Conservation (phyloP, 441 rosid genomes). For the Jatropha multifida region DNA sequence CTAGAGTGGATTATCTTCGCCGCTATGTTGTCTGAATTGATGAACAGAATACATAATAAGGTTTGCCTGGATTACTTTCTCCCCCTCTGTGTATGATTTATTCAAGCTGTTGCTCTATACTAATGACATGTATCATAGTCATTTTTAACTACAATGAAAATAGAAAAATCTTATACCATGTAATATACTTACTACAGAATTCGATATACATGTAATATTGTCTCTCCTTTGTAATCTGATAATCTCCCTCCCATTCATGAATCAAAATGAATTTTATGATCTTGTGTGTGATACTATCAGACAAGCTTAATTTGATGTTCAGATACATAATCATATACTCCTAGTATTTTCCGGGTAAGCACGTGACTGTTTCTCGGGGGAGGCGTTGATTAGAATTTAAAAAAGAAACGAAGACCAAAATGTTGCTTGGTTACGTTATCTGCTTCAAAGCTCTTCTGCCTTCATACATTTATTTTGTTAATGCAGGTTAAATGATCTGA, state of each 20-base stretch:
- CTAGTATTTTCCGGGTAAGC: no score
- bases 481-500: neutral
- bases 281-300: neutral
- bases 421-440: neutral
- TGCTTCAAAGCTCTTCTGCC: neutral
- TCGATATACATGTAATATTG: slow-evolving; percentile 14
- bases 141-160: slow-evolving; percentile 24
- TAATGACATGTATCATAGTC: slow-evolving; percentile 28
- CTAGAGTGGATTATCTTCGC: slow-evolving; percentile 79
- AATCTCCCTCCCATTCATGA: neutral
- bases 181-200: slow-evolving; percentile 18
- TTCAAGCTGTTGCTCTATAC: slow-evolving; percentile 4
- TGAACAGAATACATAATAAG: neutral
- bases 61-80: slow-evolving; percentile 11
- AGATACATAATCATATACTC: no score
- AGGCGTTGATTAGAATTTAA: no score
- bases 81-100: neutral
- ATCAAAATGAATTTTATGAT: neutral
- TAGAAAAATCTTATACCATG: slow-evolving; percentile 25
- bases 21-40: slow-evolving; percentile 51
- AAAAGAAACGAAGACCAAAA: neutral
- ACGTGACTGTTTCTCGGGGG: neutral
- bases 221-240: slow-evolving; percentile 2
- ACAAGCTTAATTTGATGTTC: neutral
- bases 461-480: neutral